phyloP scores from a whole-genome alignment of 306 rosid species.

The Malus asiatica region DNA sequence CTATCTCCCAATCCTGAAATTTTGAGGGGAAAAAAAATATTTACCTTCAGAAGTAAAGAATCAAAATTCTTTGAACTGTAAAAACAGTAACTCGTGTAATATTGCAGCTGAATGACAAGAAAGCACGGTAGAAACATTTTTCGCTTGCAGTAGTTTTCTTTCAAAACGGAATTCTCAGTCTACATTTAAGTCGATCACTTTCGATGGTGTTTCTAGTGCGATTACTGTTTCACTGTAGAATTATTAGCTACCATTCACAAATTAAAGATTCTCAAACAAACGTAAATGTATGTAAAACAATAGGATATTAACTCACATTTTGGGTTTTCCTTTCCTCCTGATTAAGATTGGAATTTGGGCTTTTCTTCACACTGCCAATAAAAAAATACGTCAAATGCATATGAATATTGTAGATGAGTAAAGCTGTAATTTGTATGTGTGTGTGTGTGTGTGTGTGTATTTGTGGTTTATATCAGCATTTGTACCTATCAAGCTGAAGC shows the following conservation, averaged over 20 bases:
- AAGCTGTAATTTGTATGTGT: not conserved
- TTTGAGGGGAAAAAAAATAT: not conserved
- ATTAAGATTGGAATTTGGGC: slow-evolving; percentile 15
- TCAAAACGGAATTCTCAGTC: not conserved
- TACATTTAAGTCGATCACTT: not conserved
- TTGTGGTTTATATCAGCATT: not conserved
- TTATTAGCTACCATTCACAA: not conserved
- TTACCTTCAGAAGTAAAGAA: not conserved
- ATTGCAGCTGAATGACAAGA: not conserved
- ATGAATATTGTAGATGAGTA: not conserved
- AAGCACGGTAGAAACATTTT: not conserved
- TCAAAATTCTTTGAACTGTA: not conserved
- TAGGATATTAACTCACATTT: slow-evolving; percentile 49
- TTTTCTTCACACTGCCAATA: slow-evolving; percentile 41
- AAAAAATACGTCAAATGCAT: slow-evolving; percentile 12
- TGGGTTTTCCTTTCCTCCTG: slow-evolving; percentile 51
- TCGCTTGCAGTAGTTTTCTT: not conserved
- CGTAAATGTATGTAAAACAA: not conserved
- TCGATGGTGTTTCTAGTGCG: not conserved
- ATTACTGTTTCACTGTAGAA: not conserved
- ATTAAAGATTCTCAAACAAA: not conserved
- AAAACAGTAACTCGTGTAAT: not conserved
- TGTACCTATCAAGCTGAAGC: slow-evolving; percentile 77
- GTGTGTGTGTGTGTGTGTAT: not conserved
- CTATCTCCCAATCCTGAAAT: slow-evolving; percentile 80